These are phyloP conservation scores for Penicillium glabrum DNA, from an alignment of 2,329 filamentous ascomycete genomes.

Conservation along the genomic window DNA sequence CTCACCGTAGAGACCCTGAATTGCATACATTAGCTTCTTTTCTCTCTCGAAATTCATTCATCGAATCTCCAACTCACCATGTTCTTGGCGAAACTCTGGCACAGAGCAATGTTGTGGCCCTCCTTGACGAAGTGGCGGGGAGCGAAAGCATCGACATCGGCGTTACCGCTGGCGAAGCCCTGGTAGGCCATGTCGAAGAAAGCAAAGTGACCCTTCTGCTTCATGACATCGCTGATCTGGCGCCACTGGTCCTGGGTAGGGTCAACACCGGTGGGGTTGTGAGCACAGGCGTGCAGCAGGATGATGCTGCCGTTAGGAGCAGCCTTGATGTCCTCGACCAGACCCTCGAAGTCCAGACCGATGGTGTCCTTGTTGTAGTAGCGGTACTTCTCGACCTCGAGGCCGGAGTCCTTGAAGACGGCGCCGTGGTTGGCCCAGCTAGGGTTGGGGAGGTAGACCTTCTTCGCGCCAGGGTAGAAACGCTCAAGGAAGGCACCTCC, in stretches of 20 bases:
- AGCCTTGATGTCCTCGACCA: conserved; percentile 85
- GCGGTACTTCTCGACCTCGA: conserved; percentile 90
- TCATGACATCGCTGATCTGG: conserved; percentile 82
- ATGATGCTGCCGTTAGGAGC: conserved; percentile 85
- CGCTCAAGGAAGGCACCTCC: conserved; percentile 89
- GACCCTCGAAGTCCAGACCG: conserved; percentile 92
- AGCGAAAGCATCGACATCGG: conserved; percentile 88
- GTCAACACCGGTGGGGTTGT: conserved; percentile 97
- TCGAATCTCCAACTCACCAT: conserved; percentile 63
- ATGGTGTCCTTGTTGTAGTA: conserved; percentile 99
- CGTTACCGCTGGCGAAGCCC: conserved; percentile 91
- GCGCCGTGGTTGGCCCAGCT: conserved; percentile 99
- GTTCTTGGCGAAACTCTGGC: conserved; percentile 98
- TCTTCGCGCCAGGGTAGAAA: conserved; percentile 88
- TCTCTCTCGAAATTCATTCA: no score
- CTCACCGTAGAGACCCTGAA: conserved; percentile 91
- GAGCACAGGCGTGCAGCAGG: conserved; percentile 93
- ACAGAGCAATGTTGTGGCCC: conserved; percentile 83
- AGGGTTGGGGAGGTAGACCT: conserved; percentile 92
- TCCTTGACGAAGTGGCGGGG: conserved; percentile 90
- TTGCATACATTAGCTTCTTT: background rate
- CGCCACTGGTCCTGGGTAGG: conserved; percentile 90
- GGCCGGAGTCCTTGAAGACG: conserved; percentile 89
- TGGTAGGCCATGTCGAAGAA: conserved; percentile 99
- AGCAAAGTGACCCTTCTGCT: conserved; percentile 81